These are phyloP conservation scores for Termitomyces titanicus DNA, from an alignment of 768 basidiomycete genomes.

Conservation along the genomic window DNA sequence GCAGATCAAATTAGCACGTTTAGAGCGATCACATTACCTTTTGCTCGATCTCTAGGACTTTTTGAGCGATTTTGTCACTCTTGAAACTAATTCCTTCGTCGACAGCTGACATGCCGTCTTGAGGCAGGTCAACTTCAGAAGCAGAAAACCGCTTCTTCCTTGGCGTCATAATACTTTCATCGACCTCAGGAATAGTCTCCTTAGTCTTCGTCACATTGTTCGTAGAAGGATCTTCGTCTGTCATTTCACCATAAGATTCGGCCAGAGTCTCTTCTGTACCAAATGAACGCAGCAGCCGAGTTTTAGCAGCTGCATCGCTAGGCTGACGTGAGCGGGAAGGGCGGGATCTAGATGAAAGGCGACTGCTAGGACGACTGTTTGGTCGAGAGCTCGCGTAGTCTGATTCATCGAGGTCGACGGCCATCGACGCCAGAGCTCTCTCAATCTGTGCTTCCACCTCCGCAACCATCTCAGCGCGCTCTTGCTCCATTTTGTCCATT, in stretches of 20 bases:
- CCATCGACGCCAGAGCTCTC: constrained; percentile 81
- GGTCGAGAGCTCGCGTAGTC: constrained; percentile 73
- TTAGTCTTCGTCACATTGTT: constrained; percentile 32
- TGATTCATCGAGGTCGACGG: constrained; percentile 73
- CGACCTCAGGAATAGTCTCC: constrained; percentile 53
- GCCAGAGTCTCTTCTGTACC: constrained; percentile 80
- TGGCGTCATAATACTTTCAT: constrained; percentile 45
- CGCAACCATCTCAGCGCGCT: constrained; percentile 87
- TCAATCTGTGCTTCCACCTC: constrained; percentile 92
- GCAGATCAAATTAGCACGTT: neutral
- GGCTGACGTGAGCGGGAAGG: constrained; percentile 51
- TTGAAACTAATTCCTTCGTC: constrained; percentile 82
- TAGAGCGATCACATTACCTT: constrained; percentile 53
- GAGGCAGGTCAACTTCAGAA: constrained; percentile 55
- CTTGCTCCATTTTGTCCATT: constrained; percentile 87
- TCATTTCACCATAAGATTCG: constrained; percentile 53
- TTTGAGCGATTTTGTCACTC: constrained; percentile 85
- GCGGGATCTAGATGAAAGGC: constrained; percentile 55
- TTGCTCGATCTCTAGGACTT: constrained; percentile 85
- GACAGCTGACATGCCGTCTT: constrained; percentile 82
- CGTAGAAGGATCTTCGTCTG: constrained; percentile 28
- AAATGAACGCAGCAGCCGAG: constrained; percentile 60
- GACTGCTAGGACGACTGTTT: constrained; percentile 66
- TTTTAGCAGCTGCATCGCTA: constrained; percentile 54
- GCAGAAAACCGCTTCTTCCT: constrained; percentile 80